Percentiles rank a stretch among this genome's conserved stretches.
Conservation (phyloP, 164 flowering plant genomes). For the Berberis vulgaris region DNA sequence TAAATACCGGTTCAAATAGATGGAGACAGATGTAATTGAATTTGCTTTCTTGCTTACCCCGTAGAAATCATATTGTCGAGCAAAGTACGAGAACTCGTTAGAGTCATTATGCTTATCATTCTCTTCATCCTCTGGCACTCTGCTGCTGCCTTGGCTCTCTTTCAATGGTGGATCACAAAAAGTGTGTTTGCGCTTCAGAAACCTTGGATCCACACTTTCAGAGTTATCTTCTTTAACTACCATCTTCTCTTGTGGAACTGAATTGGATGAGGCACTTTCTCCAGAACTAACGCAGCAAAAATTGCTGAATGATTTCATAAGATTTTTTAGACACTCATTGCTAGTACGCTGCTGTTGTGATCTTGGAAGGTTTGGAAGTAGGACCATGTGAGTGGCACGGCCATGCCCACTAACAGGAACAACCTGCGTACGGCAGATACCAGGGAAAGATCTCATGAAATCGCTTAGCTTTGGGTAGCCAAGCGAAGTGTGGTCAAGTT, state of each 20-base stretch:
- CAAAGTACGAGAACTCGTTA: too few species aligned
- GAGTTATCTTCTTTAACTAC: too few species aligned
- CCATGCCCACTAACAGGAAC: slow-evolving; percentile 31
- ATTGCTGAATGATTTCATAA: slow-evolving; percentile 2
- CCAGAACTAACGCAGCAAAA: slow-evolving; percentile 1
- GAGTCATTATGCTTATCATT: too few species aligned
- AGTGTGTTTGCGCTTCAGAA: too few species aligned
- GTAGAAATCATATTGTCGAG: too few species aligned
- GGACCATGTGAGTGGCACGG: slow-evolving; percentile 41
- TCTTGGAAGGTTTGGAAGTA: slow-evolving; percentile 25
- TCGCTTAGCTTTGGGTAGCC: slow-evolving; percentile 57
- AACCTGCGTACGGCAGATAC: slow-evolving; percentile 30
- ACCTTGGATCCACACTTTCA: too few species aligned
- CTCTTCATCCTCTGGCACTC: too few species aligned
- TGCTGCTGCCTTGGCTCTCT: too few species aligned
- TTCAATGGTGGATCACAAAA: too few species aligned
- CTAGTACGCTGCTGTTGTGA: neutral
- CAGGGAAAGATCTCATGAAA: slow-evolving; percentile 36
- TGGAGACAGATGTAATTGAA: too few species aligned
- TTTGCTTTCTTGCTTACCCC: too few species aligned
- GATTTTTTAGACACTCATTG: slow-evolving; percentile 10
- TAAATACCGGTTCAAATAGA: too few species aligned
- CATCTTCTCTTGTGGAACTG: neutral
- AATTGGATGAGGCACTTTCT: slow-evolving; percentile 3
- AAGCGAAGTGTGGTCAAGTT: slow-evolving; percentile 51